Evolutionary conservation across 2,329 filamentous ascomycete genomes (phyloP), one percentile per base, ranked within the genome.

Genomic region (Ophiostoma sp.): DNA sequence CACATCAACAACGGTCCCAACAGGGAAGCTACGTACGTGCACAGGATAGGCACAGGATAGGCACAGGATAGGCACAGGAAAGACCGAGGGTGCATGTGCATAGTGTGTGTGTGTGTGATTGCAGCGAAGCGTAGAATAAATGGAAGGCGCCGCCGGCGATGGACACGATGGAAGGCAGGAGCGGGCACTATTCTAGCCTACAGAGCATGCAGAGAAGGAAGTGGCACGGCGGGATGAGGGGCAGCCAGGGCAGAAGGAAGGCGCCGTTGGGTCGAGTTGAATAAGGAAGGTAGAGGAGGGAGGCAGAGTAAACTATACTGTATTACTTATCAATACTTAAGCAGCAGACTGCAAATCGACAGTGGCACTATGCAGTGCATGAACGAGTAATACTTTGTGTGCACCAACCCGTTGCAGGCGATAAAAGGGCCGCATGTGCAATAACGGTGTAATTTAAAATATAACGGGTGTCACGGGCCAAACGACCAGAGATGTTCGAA

Each of bases 11-110:
- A 17, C 23, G 11, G 52, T 54, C 52, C 44, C 44, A n/a, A n/a
- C 44, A n/a, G 44, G 44, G 44, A 48, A 48, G 44, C 44, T n/a
- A 57, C n/a, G 10, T 57, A 57, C 52, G 52, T 57, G 52, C 23
- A 27, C n/a, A 33, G 57, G 57, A 62, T 23, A 54, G 48, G n/a
- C n/a, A n/a, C n/a, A n/a, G n/a, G n/a, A n/a, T n/a, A 41, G 39
- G 39, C 48, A 52, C n/a, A 20, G 17, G 5, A 52, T 7, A 52
- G 8, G 52, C 52, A 57, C 52, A 33, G 57, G 57, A 62, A 62
- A 62, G 57, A 62, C 6, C 57, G 57, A 20, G 27, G 17, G 57
- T 62, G 54, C 54, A 17, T 60, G 27, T 60, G 27, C 13, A 10
- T 60, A 17, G 5, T 31, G n/a, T 60, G 27, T 20, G 27, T 60